Conservation (phyloP, 139 green algal species). For the Eudorina sp. region DNA sequence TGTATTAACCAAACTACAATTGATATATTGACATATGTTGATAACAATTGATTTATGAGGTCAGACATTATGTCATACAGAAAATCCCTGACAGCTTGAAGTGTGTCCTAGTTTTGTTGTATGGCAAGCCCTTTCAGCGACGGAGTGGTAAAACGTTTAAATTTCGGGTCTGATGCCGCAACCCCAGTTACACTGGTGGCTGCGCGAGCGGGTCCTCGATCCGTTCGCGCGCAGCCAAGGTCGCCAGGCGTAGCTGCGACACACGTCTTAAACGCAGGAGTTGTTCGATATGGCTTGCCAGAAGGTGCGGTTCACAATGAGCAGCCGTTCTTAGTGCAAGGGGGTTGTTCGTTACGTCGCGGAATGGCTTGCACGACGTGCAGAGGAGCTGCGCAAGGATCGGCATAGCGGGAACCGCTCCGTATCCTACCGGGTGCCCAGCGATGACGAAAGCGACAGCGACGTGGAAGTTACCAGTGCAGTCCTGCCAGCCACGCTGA, state of each 20-base stretch:
- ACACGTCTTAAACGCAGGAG: not conserved
- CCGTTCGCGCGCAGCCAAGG: not conserved
- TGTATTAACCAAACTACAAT: too few relatives aligned
- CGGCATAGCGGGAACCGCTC: not conserved
- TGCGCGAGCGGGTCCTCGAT: not conserved
- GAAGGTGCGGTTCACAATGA: not conserved
- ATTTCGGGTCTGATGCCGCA: not conserved
- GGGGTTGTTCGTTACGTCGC: not conserved
- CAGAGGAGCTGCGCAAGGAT: constrained; percentile 12
- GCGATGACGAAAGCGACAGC: constrained; percentile 28
- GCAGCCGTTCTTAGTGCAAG: not conserved
- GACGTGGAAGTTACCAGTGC: not conserved
- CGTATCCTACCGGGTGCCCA: constrained; percentile 22
- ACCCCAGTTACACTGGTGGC: not conserved
- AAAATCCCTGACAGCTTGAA: too few relatives aligned
- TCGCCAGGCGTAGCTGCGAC: not conserved
- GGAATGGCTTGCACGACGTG: not conserved
- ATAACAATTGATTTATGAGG: too few relatives aligned
- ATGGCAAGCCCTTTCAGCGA: constrained; percentile 13
- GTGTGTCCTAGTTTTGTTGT: too few relatives aligned
- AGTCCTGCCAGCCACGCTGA: not conserved
- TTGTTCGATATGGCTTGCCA: constrained; percentile 23
- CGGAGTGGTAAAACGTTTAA: constrained; percentile 9
- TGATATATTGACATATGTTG: too few relatives aligned
- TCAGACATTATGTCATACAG: too few relatives aligned